Evolutionary conservation across 192 early-diverging fungal species (phyloP), one percentile per base, ranked within the genome.

Genomic region (Obelidium mucronatum): DNA sequence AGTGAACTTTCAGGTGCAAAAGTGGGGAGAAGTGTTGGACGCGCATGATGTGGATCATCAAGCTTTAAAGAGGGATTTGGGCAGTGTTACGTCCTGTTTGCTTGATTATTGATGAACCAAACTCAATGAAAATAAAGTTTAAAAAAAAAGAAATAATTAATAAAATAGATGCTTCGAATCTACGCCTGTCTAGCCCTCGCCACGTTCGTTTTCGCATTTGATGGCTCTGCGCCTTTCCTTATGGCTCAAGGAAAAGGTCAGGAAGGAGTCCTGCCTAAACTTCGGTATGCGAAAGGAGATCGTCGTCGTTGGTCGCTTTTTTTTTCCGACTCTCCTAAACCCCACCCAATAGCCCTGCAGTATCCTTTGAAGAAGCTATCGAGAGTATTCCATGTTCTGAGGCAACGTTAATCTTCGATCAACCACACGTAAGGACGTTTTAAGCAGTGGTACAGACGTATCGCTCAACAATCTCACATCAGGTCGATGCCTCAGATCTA

Each of bases 21-120:
- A 87, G 40, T 99, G 95, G 96, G 97, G 97, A 35, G 90, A 93
- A 78, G 93, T 96, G 11, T 92, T 95, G 80, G 93, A 94, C 76
- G 90, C 69, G n/a, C 69, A 72, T 39, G 69, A 72, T 39, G 54
- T 72, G 31, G 69, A 72, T 58, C 24, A 36, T 24, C 34, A 55
- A 6, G 52, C 69, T 8, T 59, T 72, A 35, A 55, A 51, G 52
- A 55, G 69, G 35, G 69, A 72, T 59, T 40, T 72, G 30, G 69
- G 54, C 34, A 58, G 53, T 37, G 69, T 59, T 54, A 40, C 36
- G 26, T 33, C 19, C 33, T 35, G 28, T 35, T 40, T 72, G 53
- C 36, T 72, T 2, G 69, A 58, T 51, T 51, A 52, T 17, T n/a
- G n/a, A n/a, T n/a, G n/a, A n/a, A n/a, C n/a, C n/a, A n/a, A n/a